phyloP scores from a whole-genome alignment of 306 rosid genomes.

The Luffa aegyptiaca region DNA sequence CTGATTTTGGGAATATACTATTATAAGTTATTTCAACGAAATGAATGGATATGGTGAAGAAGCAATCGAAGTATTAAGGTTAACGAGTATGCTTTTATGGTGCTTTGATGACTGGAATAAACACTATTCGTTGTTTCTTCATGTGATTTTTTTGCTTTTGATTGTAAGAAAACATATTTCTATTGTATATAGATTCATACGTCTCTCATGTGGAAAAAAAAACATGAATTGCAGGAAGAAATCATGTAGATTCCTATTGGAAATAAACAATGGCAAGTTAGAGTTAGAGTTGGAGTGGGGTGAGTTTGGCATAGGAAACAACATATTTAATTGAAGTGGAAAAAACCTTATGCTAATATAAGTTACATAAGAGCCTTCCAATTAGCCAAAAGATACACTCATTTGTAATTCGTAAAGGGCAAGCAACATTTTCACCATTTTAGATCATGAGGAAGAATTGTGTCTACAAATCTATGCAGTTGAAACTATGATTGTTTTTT shows the following conservation, averaged over 20 bases:
- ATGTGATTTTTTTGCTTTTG: neutral
- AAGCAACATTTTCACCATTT: too few relatives aligned
- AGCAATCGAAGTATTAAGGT: neutral
- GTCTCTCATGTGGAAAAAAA: neutral
- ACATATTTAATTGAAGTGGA: too few relatives aligned
- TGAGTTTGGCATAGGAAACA: neutral
- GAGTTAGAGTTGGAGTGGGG: neutral
- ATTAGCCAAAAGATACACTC: too few relatives aligned
- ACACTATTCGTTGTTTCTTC: neutral
- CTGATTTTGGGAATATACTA: neutral
- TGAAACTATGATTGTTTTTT: too few relatives aligned
- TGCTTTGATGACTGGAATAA: neutral
- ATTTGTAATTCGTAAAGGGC: neutral
- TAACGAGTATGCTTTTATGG: neutral
- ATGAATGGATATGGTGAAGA: neutral
- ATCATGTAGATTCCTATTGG: neutral
- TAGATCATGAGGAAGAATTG: too few relatives aligned
- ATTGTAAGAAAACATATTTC: neutral
- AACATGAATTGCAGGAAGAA: neutral
- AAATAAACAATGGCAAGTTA: neutral
- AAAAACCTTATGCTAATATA: neutral
- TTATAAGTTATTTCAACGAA: neutral
- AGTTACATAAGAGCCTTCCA: neutral
- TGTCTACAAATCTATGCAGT: too few relatives aligned
- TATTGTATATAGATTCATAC: neutral